These are phyloP conservation scores for Rachicladosporium sp. DNA, from an alignment of 2,329 filamentous ascomycete genomes.

Conservation along the genomic window DNA sequence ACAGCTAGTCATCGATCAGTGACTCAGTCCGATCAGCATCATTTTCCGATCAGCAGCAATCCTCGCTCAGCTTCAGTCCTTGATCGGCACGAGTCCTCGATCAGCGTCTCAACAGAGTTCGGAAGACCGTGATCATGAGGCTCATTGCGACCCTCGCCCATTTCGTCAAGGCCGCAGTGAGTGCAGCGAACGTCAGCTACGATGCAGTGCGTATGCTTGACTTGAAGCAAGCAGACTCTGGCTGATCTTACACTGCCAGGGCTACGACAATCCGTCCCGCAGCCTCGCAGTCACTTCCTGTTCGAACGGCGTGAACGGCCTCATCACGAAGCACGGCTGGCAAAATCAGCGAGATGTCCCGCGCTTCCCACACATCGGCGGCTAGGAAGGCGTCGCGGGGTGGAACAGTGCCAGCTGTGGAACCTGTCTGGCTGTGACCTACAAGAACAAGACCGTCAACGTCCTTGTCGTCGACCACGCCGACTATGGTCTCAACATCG, in stretches of 20 bases:
- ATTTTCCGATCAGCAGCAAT: no score
- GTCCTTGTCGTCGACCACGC: conserved; percentile 38
- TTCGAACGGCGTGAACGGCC: conserved; percentile 55
- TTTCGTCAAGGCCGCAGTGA: no score
- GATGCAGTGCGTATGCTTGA: no score
- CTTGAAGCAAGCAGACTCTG: no score
- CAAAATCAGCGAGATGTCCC: conserved; percentile 32
- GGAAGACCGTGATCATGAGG: no score
- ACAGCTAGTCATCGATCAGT: no score
- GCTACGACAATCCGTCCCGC: conserved; percentile 51
- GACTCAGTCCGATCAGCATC: no score
- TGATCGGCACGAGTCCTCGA: no score
- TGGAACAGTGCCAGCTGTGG: conserved; percentile 40
- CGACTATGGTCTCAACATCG: conserved; percentile 38
- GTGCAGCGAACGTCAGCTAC: no score
- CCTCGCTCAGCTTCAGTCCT: no score
- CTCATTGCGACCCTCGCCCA: no score
- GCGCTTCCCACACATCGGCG: conserved; percentile 38
- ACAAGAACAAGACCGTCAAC: conserved; percentile 35
- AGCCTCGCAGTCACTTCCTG: conserved; percentile 49
- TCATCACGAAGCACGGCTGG: conserved; percentile 48
- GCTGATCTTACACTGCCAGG: conserved; percentile 31
- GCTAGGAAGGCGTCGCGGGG: conserved; percentile 34
- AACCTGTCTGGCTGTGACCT: conserved; percentile 40
- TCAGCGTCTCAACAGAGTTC: no score